These are phyloP conservation scores for Blastomyces percursus DNA, from an alignment of 2,329 filamentous ascomycete genomes.

Conservation along the genomic window DNA sequence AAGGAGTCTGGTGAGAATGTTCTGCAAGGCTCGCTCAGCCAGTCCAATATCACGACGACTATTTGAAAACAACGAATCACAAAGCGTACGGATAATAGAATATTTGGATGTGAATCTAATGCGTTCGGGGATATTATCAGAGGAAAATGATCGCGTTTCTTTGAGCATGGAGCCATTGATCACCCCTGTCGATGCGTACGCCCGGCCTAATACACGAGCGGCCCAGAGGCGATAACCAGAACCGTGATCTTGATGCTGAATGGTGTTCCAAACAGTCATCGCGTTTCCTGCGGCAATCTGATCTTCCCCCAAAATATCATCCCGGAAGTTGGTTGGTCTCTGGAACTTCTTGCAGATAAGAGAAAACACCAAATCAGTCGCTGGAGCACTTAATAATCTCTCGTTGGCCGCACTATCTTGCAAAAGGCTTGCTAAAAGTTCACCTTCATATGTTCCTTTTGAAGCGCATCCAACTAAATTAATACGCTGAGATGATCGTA, in stretches of 20 bases:
- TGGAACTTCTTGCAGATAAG: slow-evolving; percentile 63
- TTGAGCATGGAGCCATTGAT: slow-evolving; percentile 40
- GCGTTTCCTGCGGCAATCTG: slow-evolving; percentile 51
- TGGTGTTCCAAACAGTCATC: slow-evolving; percentile 64
- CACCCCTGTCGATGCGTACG: slow-evolving; percentile 65
- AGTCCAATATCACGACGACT: slow-evolving; percentile 38
- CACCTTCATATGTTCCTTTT: slow-evolving; percentile 62
- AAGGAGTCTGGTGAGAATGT: slow-evolving; percentile 29
- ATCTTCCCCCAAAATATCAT: slow-evolving; percentile 62
- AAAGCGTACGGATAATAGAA: slow-evolving; percentile 51
- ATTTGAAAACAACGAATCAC: slow-evolving; percentile 49
- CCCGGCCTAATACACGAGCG: slow-evolving; percentile 69
- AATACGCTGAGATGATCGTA: slow-evolving; percentile 57
- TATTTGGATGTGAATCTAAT: slow-evolving; percentile 43
- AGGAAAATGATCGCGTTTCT: slow-evolving; percentile 22
- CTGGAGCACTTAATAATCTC: slow-evolving; percentile 60
- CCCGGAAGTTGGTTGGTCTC: slow-evolving; percentile 44
- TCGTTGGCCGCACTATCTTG: slow-evolving; percentile 54
- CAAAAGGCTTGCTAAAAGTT: slow-evolving; percentile 67
- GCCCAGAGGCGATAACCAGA: slow-evolving; percentile 72
- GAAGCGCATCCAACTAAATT: slow-evolving; percentile 58
- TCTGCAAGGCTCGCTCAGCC: slow-evolving; percentile 36
- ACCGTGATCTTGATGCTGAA: slow-evolving; percentile 52
- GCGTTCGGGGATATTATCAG: slow-evolving; percentile 8
- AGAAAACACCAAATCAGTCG: slow-evolving; percentile 38